Conservation (phyloP, 2,329 filamentous ascomycete genomes). For the Stemphylium vesicarium region DNA sequence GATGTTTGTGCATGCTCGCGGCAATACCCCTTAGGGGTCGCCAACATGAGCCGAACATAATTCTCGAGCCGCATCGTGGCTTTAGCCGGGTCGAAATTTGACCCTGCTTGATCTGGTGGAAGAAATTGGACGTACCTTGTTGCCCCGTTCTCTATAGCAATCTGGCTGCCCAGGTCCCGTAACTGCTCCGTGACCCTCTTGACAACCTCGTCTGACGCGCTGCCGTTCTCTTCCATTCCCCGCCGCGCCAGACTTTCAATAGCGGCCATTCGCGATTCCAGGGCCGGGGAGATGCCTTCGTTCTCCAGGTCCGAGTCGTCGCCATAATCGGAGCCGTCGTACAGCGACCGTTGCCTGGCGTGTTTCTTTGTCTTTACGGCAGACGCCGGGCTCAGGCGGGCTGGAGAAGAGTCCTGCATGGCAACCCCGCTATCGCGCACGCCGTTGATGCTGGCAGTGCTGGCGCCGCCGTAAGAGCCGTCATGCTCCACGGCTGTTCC, state of each 20-base stretch:
- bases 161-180: conserved; percentile 74
- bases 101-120: not conserved
- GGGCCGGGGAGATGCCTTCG: conserved; percentile 69
- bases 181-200: conserved; percentile 72
- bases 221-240: conserved; percentile 70
- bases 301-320: conserved; percentile 73
- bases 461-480: conserved; percentile 33
- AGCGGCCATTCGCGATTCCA: conserved; percentile 73
- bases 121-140: conserved; percentile 62
- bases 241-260: conserved; percentile 70
- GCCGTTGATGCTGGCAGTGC: conserved; percentile 34
- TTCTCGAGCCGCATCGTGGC: too few relatives aligned
- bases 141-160: conserved; percentile 73
- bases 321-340: conserved; percentile 77
- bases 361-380: conserved; percentile 41
- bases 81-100: not conserved
- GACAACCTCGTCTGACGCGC: conserved; percentile 70
- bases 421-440: conserved; percentile 56
- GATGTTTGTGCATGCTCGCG: too few relatives aligned
- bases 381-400: conserved; percentile 50
- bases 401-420: conserved; percentile 49
- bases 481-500: conserved; percentile 46
- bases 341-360: conserved; percentile 58
- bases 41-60: too few relatives aligned
- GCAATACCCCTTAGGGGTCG: too few relatives aligned